Evolutionary conservation across 805 yeast genomes (phyloP).

Genomic region (Saccharomycopsis schoenii): DNA sequence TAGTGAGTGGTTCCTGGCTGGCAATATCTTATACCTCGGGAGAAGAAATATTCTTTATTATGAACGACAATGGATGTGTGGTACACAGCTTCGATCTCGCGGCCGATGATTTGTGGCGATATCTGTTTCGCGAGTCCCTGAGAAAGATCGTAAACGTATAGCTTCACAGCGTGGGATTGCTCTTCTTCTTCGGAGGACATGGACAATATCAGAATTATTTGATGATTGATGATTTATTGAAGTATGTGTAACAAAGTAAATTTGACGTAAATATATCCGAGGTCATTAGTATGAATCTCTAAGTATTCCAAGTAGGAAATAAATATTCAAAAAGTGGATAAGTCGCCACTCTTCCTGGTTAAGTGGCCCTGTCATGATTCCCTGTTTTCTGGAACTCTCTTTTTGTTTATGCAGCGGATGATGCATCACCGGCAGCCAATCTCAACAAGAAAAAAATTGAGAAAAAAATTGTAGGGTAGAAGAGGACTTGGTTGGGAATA

Average conservation of each 20-base stretch:
- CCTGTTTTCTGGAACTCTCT: not conserved
- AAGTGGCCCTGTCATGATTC: not conserved
- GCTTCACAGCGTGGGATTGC: constrained; percentile 32
- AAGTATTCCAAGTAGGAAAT: not conserved
- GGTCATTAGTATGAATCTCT: not conserved
- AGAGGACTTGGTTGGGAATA: not conserved
- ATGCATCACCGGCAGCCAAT: not conserved
- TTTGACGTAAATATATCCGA: too few relatives aligned
- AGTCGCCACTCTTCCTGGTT: not conserved
- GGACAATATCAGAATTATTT: too few relatives aligned
- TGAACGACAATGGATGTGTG: constrained; percentile 52
- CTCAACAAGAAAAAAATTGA: not conserved
- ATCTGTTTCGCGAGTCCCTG: constrained; percentile 47
- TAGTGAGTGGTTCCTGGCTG: constrained; percentile 42
- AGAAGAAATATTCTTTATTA: constrained; percentile 49
- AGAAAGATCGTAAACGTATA: constrained; percentile 56
- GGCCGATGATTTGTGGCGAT: constrained; percentile 43
- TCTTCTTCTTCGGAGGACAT: constrained; percentile 19
- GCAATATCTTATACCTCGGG: constrained; percentile 42
- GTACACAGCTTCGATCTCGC: constrained; percentile 51
- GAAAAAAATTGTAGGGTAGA: not conserved
- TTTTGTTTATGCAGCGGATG: not conserved
- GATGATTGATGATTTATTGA: too few relatives aligned
- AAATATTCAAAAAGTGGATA: not conserved
- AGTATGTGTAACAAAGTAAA: too few relatives aligned